phyloP scores from a whole-genome alignment of 148 eudicot species.

The Fagopyrum homotropicum region DNA sequence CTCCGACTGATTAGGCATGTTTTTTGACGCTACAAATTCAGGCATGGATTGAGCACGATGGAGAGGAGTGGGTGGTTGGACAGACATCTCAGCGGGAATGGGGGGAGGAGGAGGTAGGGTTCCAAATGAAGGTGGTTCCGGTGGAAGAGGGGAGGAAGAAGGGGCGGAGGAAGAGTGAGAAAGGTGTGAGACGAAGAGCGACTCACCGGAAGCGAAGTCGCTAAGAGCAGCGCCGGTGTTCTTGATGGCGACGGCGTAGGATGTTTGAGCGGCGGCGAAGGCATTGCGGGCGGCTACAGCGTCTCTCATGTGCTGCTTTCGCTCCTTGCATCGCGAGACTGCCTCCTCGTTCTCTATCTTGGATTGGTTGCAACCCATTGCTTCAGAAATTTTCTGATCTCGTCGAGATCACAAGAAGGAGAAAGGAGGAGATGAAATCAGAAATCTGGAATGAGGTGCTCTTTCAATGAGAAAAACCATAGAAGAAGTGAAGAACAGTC shows the following conservation, averaged over 20 bases:
- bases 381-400: background rate
- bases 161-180: constrained; percentile 21
- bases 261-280: constrained; percentile 73
- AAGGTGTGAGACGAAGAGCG: constrained; percentile 14
- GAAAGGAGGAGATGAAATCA: background rate
- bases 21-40: constrained; percentile 34
- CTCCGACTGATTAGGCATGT: constrained; percentile 23
- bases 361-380: constrained; percentile 85
- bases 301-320: constrained; percentile 47
- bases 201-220: constrained; percentile 61
- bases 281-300: constrained; percentile 76
- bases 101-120: constrained; percentile 30
- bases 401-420: background rate
- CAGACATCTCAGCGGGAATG: constrained; percentile 15
- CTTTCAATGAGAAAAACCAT: background rate
- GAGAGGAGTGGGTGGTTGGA: constrained; percentile 29
- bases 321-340: constrained; percentile 72
- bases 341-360: constrained; percentile 94
- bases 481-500: background rate
- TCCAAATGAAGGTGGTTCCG: constrained; percentile 10
- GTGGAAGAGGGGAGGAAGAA: constrained; percentile 3
- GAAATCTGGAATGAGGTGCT: background rate
- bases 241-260: constrained; percentile 52
- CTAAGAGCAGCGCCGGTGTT: constrained; percentile 82
- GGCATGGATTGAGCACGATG: constrained; percentile 78